Evolutionary conservation across 2,329 filamentous ascomycete species (phyloP).

Genomic region (Fusarium transvaalense): DNA sequence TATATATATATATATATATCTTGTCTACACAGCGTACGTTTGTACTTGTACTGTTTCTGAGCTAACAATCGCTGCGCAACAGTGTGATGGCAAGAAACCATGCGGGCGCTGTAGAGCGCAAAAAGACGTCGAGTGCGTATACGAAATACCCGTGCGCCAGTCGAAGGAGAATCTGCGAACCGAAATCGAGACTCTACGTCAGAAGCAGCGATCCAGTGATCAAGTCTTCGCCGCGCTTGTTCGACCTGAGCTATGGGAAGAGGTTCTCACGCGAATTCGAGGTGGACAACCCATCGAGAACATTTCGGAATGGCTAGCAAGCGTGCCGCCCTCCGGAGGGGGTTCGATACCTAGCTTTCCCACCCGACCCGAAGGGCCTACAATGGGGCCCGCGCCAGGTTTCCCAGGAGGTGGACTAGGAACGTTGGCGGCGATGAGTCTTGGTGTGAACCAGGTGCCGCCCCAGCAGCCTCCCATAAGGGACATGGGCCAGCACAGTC

Average conservation of each 20-base stretch:
- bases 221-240: constrained; percentile 67
- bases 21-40: background rate
- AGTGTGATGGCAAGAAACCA: constrained; percentile 71
- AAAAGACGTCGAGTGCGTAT: constrained; percentile 68
- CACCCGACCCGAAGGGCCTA: constrained; percentile 27
- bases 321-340: constrained; percentile 50
- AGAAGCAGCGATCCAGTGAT: constrained; percentile 67
- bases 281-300: constrained; percentile 66
- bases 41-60: background rate
- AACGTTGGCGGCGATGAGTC: constrained; percentile 50
- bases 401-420: constrained; percentile 49
- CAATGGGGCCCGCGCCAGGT: constrained; percentile 43
- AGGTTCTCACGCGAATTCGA: constrained; percentile 66
- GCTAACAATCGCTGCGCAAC: constrained; percentile 32
- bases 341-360: constrained; percentile 49
- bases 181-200: constrained; percentile 70
- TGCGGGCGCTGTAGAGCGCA: constrained; percentile 68
- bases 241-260: constrained; percentile 64
- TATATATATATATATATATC: too few relatives aligned
- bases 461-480: constrained; percentile 51
- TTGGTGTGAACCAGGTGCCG: constrained; percentile 49
- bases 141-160: constrained; percentile 72
- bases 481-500: constrained; percentile 60
- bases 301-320: constrained; percentile 68
- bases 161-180: constrained; percentile 72